Evolutionary conservation across 2,329 filamentous ascomycete species (phyloP).

Genomic region (Pseudogymnoascus sp.): DNA sequence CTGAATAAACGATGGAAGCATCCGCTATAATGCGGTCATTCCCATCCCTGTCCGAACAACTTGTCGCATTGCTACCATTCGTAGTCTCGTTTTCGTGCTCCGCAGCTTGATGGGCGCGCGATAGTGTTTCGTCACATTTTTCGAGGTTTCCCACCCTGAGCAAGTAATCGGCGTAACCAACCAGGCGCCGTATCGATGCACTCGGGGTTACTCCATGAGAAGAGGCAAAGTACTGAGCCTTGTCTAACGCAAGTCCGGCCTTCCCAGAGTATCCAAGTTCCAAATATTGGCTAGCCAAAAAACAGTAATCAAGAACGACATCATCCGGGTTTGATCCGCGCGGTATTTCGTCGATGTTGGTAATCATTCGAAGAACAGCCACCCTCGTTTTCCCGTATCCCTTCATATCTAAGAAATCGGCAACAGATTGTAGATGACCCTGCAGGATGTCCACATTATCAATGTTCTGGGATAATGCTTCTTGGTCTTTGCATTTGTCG

Average conservation of each 20-base stretch:
- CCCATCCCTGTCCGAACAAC: conserved; percentile 19
- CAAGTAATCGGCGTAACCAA: conserved; percentile 70
- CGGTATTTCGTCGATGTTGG: conserved; percentile 39
- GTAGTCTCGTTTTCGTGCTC: conserved; percentile 22
- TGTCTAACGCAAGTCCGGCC: conserved; percentile 50
- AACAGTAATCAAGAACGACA: conserved; percentile 33
- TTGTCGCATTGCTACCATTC: conserved; percentile 14
- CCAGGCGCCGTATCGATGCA: conserved; percentile 51
- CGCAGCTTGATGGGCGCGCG: conserved; percentile 22
- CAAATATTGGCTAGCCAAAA: conserved; percentile 49
- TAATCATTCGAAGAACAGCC: conserved; percentile 42
- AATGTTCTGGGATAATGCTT: conserved; percentile 37
- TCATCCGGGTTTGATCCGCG: conserved; percentile 36
- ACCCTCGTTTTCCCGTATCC: conserved; percentile 46
- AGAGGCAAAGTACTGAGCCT: conserved; percentile 45
- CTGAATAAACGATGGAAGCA: conserved; percentile 30
- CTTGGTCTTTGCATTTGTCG: conserved; percentile 36
- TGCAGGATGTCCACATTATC: conserved; percentile 44
- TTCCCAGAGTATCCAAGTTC: conserved; percentile 54
- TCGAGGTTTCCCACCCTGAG: conserved; percentile 59
- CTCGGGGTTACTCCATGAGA: conserved; percentile 36
- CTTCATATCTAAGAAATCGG: conserved; percentile 51
- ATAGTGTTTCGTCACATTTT: conserved; percentile 42
- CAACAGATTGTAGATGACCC: conserved; percentile 44
- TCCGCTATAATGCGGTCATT: conserved; percentile 30